phyloP scores from a whole-genome alignment of 208 protist species.

The Crithidia thermophila region DNA sequence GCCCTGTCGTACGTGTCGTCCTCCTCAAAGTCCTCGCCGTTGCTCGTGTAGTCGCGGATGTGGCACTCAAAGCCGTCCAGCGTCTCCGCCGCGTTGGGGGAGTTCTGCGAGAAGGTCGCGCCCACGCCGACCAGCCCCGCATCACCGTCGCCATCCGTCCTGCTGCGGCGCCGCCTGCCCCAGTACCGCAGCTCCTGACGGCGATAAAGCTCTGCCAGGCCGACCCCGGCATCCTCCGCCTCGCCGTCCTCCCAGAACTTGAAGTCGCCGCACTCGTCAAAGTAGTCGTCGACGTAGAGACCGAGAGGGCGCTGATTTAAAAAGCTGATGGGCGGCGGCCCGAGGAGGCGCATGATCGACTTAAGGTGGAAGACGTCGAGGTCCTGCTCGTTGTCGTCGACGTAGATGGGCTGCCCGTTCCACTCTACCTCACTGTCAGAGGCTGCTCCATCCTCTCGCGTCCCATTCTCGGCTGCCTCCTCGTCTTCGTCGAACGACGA shows the following conservation, averaged over 20 bases:
- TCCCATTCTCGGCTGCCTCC: not conserved
- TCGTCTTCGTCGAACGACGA: constrained; percentile 1
- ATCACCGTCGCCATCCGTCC: not conserved
- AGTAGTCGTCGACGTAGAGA: constrained; percentile 56
- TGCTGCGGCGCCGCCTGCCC: not conserved
- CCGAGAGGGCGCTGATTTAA: constrained; percentile 37
- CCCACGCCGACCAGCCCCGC: no score
- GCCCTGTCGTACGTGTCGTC: not conserved
- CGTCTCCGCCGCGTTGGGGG: no score
- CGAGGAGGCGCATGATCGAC: constrained; percentile 56
- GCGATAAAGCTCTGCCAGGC: constrained; percentile 7
- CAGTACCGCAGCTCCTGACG: constrained; percentile 13
- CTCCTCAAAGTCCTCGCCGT: not conserved
- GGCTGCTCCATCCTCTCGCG: constrained; percentile 2
- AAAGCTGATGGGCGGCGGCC: constrained; percentile 43
- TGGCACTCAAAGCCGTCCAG: no score
- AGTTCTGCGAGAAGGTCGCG: not conserved
- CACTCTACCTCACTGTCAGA: constrained; percentile 16
- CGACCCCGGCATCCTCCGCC: constrained; percentile 32
- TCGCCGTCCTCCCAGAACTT: constrained; percentile 43
- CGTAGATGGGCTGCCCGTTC: constrained; percentile 29
- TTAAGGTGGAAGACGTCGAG: constrained; percentile 60
- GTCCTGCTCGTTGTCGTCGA: constrained; percentile 51
- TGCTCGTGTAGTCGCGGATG: not conserved
- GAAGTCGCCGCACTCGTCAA: constrained; percentile 45